Evolutionary conservation across 495 filamentous ascomycete species (phyloP).

Genomic region (Aspergillus ellipticus): DNA sequence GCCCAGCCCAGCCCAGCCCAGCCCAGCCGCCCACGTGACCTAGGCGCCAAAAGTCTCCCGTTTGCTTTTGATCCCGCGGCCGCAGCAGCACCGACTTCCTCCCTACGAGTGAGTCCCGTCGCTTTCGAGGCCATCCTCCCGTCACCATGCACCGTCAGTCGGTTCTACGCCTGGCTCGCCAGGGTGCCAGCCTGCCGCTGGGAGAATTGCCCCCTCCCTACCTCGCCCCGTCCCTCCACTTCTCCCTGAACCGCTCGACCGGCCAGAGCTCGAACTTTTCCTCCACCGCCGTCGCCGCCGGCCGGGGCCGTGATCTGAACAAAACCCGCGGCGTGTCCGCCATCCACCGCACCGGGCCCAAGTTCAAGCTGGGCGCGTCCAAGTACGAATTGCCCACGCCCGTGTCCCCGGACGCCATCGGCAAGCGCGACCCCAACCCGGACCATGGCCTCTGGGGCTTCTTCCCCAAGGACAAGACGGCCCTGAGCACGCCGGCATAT

Average conservation of each 20-base stretch:
- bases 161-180: slow-evolving; percentile 31
- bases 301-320: slow-evolving; percentile 40
- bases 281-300: slow-evolving; percentile 33
- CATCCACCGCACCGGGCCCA: slow-evolving; percentile 71
- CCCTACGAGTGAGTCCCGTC: slow-evolving; percentile 10
- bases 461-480: slow-evolving; percentile 63
- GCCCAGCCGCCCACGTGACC: slow-evolving; percentile 16
- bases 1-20: too few species aligned
- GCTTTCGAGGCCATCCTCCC: slow-evolving; percentile 9
- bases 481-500: slow-evolving; percentile 65
- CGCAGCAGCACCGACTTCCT: slow-evolving; percentile 12
- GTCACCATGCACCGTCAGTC: slow-evolving; percentile 41
- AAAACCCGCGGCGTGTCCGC: slow-evolving; percentile 72
- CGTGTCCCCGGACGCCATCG: slow-evolving; percentile 46
- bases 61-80: slow-evolving; percentile 13
- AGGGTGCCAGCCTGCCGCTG: slow-evolving; percentile 28
- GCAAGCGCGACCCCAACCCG: slow-evolving; percentile 45
- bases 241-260: slow-evolving; percentile 29
- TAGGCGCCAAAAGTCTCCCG: slow-evolving; percentile 18
- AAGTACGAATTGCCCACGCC: slow-evolving; percentile 74
- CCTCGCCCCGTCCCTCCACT: slow-evolving; percentile 43
- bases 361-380: slow-evolving; percentile 62
- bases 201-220: slow-evolving; percentile 42
- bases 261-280: slow-evolving; percentile 45
- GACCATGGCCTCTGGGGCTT: slow-evolving; percentile 94